phyloP scores from a whole-genome alignment of 495 filamentous ascomycete genomes.

The Aspergillus ellipticus region DNA sequence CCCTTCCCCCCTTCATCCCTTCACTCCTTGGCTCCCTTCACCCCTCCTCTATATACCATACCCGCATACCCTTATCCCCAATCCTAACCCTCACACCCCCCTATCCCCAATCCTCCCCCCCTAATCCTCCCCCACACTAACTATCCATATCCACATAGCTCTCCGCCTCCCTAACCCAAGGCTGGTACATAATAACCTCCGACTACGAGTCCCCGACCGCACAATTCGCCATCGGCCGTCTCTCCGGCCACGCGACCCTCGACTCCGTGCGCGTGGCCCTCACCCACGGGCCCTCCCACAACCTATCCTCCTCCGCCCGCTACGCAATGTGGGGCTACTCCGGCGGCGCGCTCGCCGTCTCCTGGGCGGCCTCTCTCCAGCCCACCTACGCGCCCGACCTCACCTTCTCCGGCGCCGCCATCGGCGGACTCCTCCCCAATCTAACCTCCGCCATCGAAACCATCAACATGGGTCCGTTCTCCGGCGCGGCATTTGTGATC shows the following conservation, averaged over 20 bases:
- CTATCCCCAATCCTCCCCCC: no score
- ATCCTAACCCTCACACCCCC: no score
- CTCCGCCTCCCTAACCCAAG: slow-evolving; percentile 28
- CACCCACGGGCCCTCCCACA: slow-evolving; percentile 15
- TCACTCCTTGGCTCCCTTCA: no score
- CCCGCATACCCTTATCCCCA: no score
- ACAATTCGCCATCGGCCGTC: slow-evolving; percentile 37
- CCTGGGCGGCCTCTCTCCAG: slow-evolving; percentile 47
- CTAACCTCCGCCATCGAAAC: slow-evolving; percentile 21
- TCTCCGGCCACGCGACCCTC: slow-evolving; percentile 44
- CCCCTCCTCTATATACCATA: no score
- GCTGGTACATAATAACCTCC: slow-evolving; percentile 46
- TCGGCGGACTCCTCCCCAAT: slow-evolving; percentile 39
- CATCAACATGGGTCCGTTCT: slow-evolving; percentile 18
- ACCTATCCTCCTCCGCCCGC: slow-evolving; percentile 17
- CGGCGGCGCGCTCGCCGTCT: slow-evolving; percentile 47
- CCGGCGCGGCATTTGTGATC: slow-evolving; percentile 16
- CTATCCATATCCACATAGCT: not conserved
- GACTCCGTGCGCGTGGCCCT: slow-evolving; percentile 45
- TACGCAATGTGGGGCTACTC: slow-evolving; percentile 51
- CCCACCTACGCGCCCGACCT: slow-evolving; percentile 49
- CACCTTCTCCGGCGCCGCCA: slow-evolving; percentile 37
- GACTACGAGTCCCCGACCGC: slow-evolving; percentile 46
- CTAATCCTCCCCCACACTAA: no score
- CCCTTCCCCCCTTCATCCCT: no score